Evolutionary conservation across 2,329 filamentous ascomycete genomes (phyloP).

Genomic region (Fusarium austroafricanum): DNA sequence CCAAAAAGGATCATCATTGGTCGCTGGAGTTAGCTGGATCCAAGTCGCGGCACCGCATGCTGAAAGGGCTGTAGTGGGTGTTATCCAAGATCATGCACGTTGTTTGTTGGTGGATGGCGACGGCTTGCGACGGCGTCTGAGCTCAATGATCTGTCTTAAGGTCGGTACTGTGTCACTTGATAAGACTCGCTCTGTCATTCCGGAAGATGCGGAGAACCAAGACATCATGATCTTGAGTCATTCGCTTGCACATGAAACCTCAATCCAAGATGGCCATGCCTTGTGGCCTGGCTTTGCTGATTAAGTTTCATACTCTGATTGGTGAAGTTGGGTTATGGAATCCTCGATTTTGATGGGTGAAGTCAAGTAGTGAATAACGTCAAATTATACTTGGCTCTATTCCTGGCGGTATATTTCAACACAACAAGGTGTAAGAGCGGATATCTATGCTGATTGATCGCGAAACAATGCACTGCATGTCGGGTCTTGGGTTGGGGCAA

Average conservation of each 20-base stretch:
- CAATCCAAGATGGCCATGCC: background rate
- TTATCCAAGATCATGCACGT: conserved; percentile 7
- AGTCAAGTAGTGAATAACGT: conserved; percentile 26
- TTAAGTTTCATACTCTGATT: background rate
- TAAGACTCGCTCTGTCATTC: conserved; percentile 1
- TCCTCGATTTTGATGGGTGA: background rate
- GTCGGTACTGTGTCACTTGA: conserved; percentile 28
- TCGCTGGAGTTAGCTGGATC: background rate
- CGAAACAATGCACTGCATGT: conserved; percentile 28
- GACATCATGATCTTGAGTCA: conserved; percentile 4
- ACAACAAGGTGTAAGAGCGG: conserved; percentile 29
- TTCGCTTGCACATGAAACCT: background rate
- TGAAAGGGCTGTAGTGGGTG: background rate
- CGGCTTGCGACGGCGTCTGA: conserved; percentile 32
- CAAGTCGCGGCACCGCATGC: background rate
- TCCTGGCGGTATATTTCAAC: conserved; percentile 5
- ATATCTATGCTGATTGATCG: conserved; percentile 47
- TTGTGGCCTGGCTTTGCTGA: background rate
- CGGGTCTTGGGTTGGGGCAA: conserved; percentile 5
- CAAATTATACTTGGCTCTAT: conserved; percentile 37
- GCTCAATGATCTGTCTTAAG: conserved; percentile 2
- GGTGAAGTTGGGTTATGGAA: background rate
- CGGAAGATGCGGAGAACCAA: conserved; percentile 13
- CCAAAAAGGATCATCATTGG: conserved; percentile 1
- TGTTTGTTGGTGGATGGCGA: conserved; percentile 24